phyloP scores from a whole-genome alignment of 257 asterid species.

The Parsonsia alboflavescens region DNA sequence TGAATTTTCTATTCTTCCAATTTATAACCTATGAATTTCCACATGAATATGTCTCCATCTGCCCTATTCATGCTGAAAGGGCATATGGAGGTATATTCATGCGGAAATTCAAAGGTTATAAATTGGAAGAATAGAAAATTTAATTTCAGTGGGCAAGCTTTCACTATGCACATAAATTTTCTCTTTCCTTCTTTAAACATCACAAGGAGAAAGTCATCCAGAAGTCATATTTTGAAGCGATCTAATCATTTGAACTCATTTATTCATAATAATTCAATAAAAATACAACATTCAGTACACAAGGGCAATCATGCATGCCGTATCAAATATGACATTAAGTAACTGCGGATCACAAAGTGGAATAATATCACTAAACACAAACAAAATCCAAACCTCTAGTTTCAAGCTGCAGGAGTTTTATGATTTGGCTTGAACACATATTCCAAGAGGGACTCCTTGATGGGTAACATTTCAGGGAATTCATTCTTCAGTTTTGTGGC shows the following conservation, averaged over 20 bases:
- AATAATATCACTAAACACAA: slow-evolving; percentile 8
- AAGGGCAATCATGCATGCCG: slow-evolving; percentile 17
- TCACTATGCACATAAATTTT: neutral
- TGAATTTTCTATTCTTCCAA: neutral
- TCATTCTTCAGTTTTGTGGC: slow-evolving; percentile 55
- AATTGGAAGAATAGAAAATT: neutral
- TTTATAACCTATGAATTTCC: neutral
- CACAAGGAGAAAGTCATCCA: neutral
- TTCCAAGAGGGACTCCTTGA: slow-evolving; percentile 64
- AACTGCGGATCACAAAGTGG: slow-evolving; percentile 13
- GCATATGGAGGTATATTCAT: neutral
- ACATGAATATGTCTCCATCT: neutral
- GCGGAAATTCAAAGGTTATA: neutral
- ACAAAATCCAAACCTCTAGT: slow-evolving; percentile 15
- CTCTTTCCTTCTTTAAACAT: neutral
- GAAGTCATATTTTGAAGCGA: neutral
- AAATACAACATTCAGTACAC: slow-evolving; percentile 22
- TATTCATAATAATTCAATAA: slow-evolving; percentile 22
- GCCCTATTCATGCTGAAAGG: too few species aligned
- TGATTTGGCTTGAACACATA: slow-evolving; percentile 69
- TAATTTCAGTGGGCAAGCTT: neutral
- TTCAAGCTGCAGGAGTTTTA: slow-evolving; percentile 50
- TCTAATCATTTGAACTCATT: slow-evolving; percentile 6
- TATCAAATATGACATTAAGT: slow-evolving; percentile 11
- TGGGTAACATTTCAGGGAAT: slow-evolving; percentile 58